Conservation (phyloP, 129 eudicot genomes). For the Tagetes patula region DNA sequence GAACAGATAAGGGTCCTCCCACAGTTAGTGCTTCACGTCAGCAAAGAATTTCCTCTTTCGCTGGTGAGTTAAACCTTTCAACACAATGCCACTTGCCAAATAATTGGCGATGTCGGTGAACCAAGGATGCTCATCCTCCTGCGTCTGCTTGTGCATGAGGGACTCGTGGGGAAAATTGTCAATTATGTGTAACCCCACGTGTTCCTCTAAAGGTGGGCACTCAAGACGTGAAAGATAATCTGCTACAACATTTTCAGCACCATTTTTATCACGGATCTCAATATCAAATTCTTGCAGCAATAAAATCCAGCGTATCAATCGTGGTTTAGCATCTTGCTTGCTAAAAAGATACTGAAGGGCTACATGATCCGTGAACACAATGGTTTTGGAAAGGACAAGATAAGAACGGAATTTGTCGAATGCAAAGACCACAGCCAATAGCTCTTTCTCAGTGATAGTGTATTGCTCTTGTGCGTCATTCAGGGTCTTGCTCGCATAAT, state of each 20-base stretch:
- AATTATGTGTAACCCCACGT: background rate
- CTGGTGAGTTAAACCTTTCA: background rate
- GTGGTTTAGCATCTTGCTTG: background rate
- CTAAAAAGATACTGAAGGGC: background rate
- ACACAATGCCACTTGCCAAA: background rate
- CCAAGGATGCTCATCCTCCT: background rate
- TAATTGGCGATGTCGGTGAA: background rate
- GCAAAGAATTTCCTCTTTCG: background rate
- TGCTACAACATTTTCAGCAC: background rate
- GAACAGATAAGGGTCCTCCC: background rate
- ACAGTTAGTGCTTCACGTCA: background rate
- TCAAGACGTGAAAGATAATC: background rate
- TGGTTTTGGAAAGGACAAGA: background rate
- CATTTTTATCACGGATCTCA: background rate
- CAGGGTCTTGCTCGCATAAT: background rate
- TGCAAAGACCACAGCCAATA: background rate
- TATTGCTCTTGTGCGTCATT: background rate
- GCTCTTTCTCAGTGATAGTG: background rate
- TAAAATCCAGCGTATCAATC: background rate
- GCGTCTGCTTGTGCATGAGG: background rate
- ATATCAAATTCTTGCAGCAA: background rate
- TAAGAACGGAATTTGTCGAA: background rate
- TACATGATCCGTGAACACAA: background rate
- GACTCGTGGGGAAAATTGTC: background rate
- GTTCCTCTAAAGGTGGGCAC: background rate